Evolutionary conservation across 345 rosid genomes (phyloP).

Genomic region (Moringa oleifera): DNA sequence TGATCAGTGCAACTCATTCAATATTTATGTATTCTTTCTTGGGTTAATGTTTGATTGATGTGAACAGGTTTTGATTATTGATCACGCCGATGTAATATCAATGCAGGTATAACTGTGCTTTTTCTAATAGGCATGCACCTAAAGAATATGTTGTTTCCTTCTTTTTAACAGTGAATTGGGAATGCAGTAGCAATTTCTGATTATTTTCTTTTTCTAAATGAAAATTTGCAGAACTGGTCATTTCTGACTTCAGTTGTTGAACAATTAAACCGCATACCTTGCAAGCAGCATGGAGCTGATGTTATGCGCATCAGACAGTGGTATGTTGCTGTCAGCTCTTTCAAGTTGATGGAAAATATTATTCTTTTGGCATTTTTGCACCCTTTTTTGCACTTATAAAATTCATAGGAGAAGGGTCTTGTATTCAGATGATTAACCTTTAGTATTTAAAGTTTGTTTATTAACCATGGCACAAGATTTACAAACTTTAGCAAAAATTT

Average conservation of each 20-base stretch:
- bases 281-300: conserved; percentile 78
- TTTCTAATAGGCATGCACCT: conserved; percentile 8
- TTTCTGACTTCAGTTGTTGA: conserved; percentile 55
- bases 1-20: too few relatives aligned
- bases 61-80: conserved; percentile 77
- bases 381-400: too few relatives aligned
- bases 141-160: too few relatives aligned
- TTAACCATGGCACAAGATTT: too few relatives aligned
- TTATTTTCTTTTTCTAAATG: conserved; percentile 8
- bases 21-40: background rate
- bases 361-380: too few relatives aligned
- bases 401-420: too few relatives aligned
- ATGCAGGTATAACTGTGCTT: conserved; percentile 64
- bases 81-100: conserved; percentile 89
- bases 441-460: too few relatives aligned
- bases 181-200: conserved; percentile 5
- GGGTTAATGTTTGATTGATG: conserved; percentile 7
- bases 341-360: too few relatives aligned
- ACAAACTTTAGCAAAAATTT: too few relatives aligned
- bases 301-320: conserved; percentile 83
- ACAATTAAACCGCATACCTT: conserved; percentile 60
- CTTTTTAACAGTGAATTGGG: background rate
- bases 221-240: conserved; percentile 69
- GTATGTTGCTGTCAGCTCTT: conserved; percentile 40
- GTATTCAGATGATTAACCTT: too few relatives aligned